phyloP scores from a whole-genome alignment of 371 early-diverging fungal species.

The Rhizomucor miehei region DNA sequence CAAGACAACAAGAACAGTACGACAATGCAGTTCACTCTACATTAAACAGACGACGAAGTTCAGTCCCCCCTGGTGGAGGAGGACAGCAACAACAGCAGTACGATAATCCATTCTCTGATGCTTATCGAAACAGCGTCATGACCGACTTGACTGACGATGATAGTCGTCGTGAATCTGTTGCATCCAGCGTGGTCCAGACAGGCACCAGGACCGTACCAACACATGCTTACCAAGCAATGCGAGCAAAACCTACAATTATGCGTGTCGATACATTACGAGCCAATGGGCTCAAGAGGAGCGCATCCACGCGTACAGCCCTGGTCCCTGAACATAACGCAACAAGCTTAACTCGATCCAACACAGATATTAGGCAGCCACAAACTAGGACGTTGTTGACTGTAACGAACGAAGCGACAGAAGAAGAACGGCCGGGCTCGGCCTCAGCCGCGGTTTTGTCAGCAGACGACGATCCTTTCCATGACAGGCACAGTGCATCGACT shows the following conservation, averaged over 20 bases:
- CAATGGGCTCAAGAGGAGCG: slow-evolving; percentile 24
- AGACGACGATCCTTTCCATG: slow-evolving; percentile 37
- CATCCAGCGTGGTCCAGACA: slow-evolving; percentile 20
- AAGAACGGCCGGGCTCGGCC: slow-evolving; percentile 1
- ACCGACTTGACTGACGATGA: slow-evolving; percentile 3
- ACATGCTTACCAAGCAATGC: slow-evolving; percentile 36
- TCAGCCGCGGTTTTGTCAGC: slow-evolving; percentile 3
- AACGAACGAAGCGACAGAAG: not conserved
- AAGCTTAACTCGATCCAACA: slow-evolving; percentile 14
- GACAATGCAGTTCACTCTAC: slow-evolving; percentile 6
- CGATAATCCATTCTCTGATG: slow-evolving; percentile 16
- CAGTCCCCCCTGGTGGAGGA: not conserved
- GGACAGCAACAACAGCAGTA: slow-evolving; percentile 3
- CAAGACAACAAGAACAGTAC: slow-evolving; percentile 11
- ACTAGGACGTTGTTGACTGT: not conserved
- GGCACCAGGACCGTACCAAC: slow-evolving; percentile 16
- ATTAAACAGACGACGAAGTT: not conserved
- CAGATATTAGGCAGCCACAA: slow-evolving; percentile 1
- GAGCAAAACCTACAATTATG: slow-evolving; percentile 46
- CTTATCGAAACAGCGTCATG: slow-evolving; percentile 3
- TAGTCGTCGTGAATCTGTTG: slow-evolving; percentile 17
- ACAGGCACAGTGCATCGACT: slow-evolving; percentile 21
- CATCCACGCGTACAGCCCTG: slow-evolving; percentile 27
- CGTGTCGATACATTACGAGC: slow-evolving; percentile 42
- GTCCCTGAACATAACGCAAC: slow-evolving; percentile 9